Base-by-base conservation (phyloP, 192 early-diverging fungal genomes). In the Gonapodya sp. region DNA sequence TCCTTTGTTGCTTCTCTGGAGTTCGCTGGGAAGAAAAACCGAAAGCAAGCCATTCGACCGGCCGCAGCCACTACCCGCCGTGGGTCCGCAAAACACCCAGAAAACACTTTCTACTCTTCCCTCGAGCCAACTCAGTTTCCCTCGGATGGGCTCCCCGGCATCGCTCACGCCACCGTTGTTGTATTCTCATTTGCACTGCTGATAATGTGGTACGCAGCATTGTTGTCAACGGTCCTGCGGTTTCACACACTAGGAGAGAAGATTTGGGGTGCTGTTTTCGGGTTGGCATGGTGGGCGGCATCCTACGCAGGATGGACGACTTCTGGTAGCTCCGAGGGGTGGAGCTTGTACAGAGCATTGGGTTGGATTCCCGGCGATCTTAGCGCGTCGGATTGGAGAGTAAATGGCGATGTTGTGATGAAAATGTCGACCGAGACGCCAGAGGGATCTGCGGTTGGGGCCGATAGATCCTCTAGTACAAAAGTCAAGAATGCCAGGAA, bases 241-340 rank as follows among this genome's bases (percentile, higher is more conserved):
- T 96, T 94, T 84, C 96, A 97, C 82, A 87, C 87, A 46, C 77
- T 88, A 35, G 79, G 73, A 0, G 96, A 97, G 84, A 88, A 92
- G 46, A 14, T 93, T 30, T 86, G 90, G 0, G 96, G 96, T 14
- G 85, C 88, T 1, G 73, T 91, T 31, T 88, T 92, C 80, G 94
- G 94, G 34, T 33, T 92, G 18, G 83, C 88, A 30, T 94, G 88
- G 86, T 97, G 94, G 94, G 73, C 86, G n/a, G 77, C 83, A 1
- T 74, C 86, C 31, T 91, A 91, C 84, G 82, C 46, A 24, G 46
- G 8, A 24, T 64, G 46, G 46, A 64, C 8, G 46, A 24, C 24
- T 8, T 8, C 8, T 64, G 46, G 46, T 16, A 24, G 46, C 8
- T 8, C 46, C 8, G 24, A 24, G 8, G 46, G 8, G 46, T 64